These are phyloP conservation scores for Flaveria trinervia DNA, from an alignment of 129 eudicot genomes.

Conservation along the genomic window DNA sequence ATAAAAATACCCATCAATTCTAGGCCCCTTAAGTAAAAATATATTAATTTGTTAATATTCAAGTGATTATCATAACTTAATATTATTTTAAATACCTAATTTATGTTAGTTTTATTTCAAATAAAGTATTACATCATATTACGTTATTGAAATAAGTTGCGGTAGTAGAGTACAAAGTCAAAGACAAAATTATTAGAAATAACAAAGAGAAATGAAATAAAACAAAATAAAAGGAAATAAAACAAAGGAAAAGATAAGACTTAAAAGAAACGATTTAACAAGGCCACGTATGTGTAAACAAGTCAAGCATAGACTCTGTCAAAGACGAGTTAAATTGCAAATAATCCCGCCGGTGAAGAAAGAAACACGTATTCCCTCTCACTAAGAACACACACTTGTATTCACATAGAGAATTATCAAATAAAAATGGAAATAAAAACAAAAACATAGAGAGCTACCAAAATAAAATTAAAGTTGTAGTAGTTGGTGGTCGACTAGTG, in stretches of 20 bases:
- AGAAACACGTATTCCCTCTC: not conserved
- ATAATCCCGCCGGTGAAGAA: slow-evolving; percentile 15
- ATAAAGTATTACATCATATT: not conserved
- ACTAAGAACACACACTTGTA: not conserved
- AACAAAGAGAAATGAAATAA: not conserved
- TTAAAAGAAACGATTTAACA: not conserved
- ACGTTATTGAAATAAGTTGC: not conserved
- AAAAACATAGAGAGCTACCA: not conserved
- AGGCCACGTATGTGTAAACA: slow-evolving; percentile 12
- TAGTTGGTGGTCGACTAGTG: too few relatives aligned
- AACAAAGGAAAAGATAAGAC: not conserved
- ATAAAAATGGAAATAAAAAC: not conserved
- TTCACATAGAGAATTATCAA: not conserved
- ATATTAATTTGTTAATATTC: not conserved
- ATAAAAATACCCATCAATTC: not conserved
- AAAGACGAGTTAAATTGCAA: not conserved
- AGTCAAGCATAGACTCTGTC: slow-evolving; percentile 13
- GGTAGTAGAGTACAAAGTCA: not conserved
- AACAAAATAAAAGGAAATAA: not conserved
- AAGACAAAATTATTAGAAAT: slow-evolving; percentile 12
- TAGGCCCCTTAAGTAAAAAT: not conserved
- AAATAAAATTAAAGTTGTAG: not conserved
- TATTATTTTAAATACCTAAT: not conserved
- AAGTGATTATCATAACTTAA: not conserved
- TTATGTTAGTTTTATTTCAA: not conserved